These are phyloP conservation scores for Psilocybe cubensis DNA, from an alignment of 768 basidiomycete species.

Conservation along the genomic window DNA sequence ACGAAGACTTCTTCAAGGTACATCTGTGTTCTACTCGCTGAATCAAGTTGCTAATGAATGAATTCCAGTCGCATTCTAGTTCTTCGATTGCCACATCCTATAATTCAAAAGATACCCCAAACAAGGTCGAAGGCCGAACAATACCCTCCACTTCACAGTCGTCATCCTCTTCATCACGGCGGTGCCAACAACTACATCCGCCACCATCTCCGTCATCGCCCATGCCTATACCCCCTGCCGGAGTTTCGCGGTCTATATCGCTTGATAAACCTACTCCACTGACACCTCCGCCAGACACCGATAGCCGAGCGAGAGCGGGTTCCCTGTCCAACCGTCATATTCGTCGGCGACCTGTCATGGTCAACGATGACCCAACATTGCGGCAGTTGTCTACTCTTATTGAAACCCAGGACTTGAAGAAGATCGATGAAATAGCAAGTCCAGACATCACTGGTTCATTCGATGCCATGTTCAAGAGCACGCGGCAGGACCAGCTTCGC, in stretches of 20 bases:
- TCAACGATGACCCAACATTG: constrained; percentile 40
- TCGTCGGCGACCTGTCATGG: constrained; percentile 40
- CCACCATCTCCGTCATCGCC: constrained; percentile 43
- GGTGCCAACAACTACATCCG: constrained; percentile 27
- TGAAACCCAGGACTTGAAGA: constrained; percentile 37
- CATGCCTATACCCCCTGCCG: constrained; percentile 38
- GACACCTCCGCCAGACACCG: constrained; percentile 23
- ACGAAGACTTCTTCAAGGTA: constrained; percentile 15
- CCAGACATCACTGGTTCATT: constrained; percentile 29
- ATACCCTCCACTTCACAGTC: constrained; percentile 1
- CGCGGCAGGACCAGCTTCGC: constrained; percentile 14
- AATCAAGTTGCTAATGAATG: not conserved
- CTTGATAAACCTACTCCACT: constrained; percentile 39
- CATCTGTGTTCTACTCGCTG: not conserved
- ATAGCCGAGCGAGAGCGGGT: constrained; percentile 26
- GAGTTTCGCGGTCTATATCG: constrained; percentile 18
- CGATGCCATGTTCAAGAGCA: constrained; percentile 21
- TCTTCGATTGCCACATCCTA: constrained; percentile 8
- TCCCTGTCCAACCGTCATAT: constrained; percentile 32
- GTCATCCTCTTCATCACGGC: constrained; percentile 6
- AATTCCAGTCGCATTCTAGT: constrained; percentile 3
- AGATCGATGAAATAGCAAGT: constrained; percentile 34
- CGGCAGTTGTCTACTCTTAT: constrained; percentile 39
- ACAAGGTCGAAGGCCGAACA: constrained; percentile 2
- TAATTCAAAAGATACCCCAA: constrained; percentile 7